These are phyloP conservation scores for Coemansia sp. DNA, from an alignment of 192 early-diverging fungal genomes.

Conservation along the genomic window DNA sequence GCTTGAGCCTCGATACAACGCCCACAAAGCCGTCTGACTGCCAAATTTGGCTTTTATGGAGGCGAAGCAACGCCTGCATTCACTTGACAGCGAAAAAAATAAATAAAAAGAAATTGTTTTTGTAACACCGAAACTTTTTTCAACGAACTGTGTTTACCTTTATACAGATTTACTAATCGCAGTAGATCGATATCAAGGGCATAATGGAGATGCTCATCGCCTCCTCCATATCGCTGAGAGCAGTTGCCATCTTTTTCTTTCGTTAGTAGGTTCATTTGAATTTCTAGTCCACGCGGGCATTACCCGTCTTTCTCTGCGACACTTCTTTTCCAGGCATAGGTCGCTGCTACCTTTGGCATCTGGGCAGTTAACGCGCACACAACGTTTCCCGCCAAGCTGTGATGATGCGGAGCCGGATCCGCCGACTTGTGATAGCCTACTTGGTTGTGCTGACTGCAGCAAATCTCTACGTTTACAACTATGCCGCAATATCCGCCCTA, in stretches of 20 bases:
- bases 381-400: neutral
- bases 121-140: neutral
- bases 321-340: neutral
- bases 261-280: neutral
- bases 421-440: constrained; percentile 20
- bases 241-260: neutral
- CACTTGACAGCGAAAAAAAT: neutral
- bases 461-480: constrained; percentile 51
- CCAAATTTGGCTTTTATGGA: neutral
- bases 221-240: no score
- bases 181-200: neutral
- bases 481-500: constrained; percentile 27
- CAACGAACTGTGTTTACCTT: no score
- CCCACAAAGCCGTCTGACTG: neutral
- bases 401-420: constrained; percentile 13
- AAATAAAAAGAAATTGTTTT: neutral
- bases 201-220: no score
- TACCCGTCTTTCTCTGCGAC: neutral
- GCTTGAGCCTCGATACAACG: neutral
- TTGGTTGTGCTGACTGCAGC: constrained; percentile 21
- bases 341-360: neutral
- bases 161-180: neutral
- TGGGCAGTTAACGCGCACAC: neutral
- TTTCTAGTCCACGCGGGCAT: neutral
- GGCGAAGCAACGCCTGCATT: constrained; percentile 5